Base-by-base conservation (phyloP, 2,329 filamentous ascomycete genomes). In the Aureobasidium mangrovei region DNA sequence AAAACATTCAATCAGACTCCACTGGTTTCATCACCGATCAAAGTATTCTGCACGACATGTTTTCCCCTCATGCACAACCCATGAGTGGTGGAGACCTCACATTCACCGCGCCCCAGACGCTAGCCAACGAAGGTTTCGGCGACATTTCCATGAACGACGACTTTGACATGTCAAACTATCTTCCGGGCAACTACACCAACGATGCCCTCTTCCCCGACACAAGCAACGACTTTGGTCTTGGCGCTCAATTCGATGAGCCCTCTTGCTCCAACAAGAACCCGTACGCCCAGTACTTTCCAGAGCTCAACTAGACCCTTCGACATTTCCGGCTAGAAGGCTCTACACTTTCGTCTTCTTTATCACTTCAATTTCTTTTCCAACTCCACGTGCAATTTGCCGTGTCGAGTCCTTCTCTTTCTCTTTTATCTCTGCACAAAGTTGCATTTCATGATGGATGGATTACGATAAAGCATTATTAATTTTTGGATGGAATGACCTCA, bases 121-220 rank as follows among this genome's bases (percentile, higher is more conserved):
- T 36, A 31, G n/a, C 28, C 8, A 27, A 18, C 29, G 40, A 47
- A n/a, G 53, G 45, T 4, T 38, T 55, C 18, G 28, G 27, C 18
- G 31, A 36, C 27, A 26, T n/a, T 31, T 8, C 27, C 8, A 26
- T 54, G 35, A 43, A 54, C 6, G 36, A 55, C 12, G 53, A 55
- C 53, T 55, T 55, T n/a, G 43, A 55, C 36, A 47, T 55, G 38
- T 47, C 43, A 3, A 18, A 49, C 6, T 55, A 55, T 10, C 27
- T 55, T 29, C 44, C 53, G 4, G 28, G 33, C 29, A 46, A 39
- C 44, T 39, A 36, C 35, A 47, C 40, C 26, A 49, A 35, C 27
- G 53, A 54, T 4, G 3, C 53, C 38, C 32, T 55, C 12, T 55
- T 55, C 45, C 38, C 38, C 33, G 41, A 43, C 26, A 12, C 35